These are phyloP conservation scores for Salinomyces thailandicus DNA, from an alignment of 2,329 filamentous ascomycete species.

Conservation along the genomic window DNA sequence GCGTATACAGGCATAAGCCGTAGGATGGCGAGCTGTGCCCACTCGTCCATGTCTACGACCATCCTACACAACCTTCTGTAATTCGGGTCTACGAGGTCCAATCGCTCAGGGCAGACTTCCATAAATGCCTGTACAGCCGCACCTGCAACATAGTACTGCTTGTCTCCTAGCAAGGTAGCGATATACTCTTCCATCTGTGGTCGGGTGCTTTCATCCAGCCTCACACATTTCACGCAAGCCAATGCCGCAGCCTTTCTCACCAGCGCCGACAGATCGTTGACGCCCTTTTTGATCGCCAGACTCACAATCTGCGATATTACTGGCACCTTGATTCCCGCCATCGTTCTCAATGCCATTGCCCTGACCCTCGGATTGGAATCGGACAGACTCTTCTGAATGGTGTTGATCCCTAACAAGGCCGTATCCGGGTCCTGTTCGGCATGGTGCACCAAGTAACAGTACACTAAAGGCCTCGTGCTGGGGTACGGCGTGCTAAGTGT, in stretches of 20 bases:
- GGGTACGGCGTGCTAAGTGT: conserved; percentile 90
- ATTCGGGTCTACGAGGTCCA: conserved; percentile 83
- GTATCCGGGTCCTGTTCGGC: conserved; percentile 94
- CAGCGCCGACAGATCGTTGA: conserved; percentile 85
- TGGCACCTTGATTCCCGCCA: conserved; percentile 94
- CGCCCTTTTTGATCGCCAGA: conserved; percentile 86
- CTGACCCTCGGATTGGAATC: conserved; percentile 85
- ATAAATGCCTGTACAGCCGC: conserved; percentile 83
- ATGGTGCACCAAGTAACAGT: conserved; percentile 95
- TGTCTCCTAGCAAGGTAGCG: conserved; percentile 68
- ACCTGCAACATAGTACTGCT: conserved; percentile 92
- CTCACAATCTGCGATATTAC: conserved; percentile 97
- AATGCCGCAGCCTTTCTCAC: conserved; percentile 88
- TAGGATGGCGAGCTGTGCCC: conserved; percentile 80
- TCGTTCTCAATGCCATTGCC: conserved; percentile 85
- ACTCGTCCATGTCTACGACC: conserved; percentile 97
- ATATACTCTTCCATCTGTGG: conserved; percentile 81
- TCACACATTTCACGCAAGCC: conserved; percentile 91
- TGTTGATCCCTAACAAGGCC: conserved; percentile 92
- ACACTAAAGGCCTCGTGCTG: conserved; percentile 95
- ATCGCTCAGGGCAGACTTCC: conserved; percentile 75
- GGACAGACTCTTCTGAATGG: conserved; percentile 93
- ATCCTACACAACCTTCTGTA: conserved; percentile 80
- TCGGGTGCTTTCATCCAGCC: conserved; percentile 72
- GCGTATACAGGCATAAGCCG: conserved; percentile 75